phyloP scores from a whole-genome alignment of 139 green algal species.

The Deuterostichococcus epilithicus region DNA sequence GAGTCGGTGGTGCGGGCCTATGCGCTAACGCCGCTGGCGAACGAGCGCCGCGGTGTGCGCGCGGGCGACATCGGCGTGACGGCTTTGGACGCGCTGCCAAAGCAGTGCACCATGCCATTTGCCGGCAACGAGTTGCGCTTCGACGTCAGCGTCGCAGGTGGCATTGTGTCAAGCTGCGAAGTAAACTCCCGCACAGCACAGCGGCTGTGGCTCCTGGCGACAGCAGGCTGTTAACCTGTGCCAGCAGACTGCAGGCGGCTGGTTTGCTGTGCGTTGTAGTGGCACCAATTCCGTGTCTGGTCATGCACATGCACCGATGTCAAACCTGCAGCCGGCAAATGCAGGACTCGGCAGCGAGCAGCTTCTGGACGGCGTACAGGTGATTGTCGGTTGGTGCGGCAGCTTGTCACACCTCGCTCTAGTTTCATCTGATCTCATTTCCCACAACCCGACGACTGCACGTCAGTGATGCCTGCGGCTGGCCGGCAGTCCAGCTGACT shows the following conservation, averaged over 20 bases:
- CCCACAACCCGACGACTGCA: background rate
- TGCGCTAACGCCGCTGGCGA: background rate
- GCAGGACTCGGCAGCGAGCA: background rate
- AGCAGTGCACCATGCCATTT: background rate
- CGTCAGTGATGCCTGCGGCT: no score
- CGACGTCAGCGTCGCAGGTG: background rate
- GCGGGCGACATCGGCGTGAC: background rate
- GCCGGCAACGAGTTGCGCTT: background rate
- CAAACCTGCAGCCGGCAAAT: background rate
- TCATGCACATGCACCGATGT: no score
- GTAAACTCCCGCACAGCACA: no score
- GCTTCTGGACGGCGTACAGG: background rate
- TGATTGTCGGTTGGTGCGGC: no score
- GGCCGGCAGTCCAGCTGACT: no score
- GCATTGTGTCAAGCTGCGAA: no score
- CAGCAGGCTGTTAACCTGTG: no score
- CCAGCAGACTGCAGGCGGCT: no score
- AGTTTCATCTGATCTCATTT: no score
- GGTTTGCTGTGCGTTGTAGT: background rate
- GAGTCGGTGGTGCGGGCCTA: background rate
- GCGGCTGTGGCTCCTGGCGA: background rate
- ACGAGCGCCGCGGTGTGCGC: no score
- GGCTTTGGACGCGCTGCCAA: background rate
- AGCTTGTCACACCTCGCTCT: no score
- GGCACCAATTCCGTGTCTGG: background rate